Base-by-base conservation (phyloP, 805 yeast genomes). In the Candida alai region DNA sequence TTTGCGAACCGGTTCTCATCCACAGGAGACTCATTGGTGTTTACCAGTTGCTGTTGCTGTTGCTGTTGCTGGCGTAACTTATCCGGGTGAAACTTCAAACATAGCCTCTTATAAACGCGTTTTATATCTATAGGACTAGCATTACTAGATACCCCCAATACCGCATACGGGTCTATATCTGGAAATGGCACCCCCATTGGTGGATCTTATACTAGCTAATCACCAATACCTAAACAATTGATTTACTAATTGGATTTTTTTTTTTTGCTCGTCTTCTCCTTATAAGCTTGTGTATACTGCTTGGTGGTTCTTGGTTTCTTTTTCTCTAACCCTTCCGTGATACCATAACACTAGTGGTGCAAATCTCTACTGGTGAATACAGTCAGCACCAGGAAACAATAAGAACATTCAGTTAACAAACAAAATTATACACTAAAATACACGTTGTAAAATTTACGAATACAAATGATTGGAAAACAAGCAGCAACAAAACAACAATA, bases 51-150 rank as follows among this genome's bases (percentile, higher is more conserved):
- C 7, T 26, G 24, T 9, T 21, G 19, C 21, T 28, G 24, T 13
- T 18, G 22, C 16, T 37, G 42, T 20, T 28, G 34, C 61, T 60
- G 48, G 62, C 65, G 30, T 24, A 71, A 55, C 50, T 84, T 83
- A 54, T 84, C 94, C 1, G 94, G 94, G 51, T 84, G 94, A 40
- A 73, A 69, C 31, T 62, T 58, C 19, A 84, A 60, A 43, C 89
- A 84, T 22, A 72, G 49, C 39, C 74, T 76, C 43, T 84, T 72
- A 48, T 84, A 84, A 0, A 84, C 73, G 48, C 73, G 78, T 50
- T 82, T 84, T 43, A 86, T 72, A 9, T 70, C 80, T 0, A 72
- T 59, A 1, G 71, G 75, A 4, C 76, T 54, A 2, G 75, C 69
- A 0, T 53, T 47, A 4, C 40, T 45, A 0, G 36, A 35, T 1